phyloP scores from a whole-genome alignment of 1,284 basidiomycete genomes.

The Porodaedalea pini region DNA sequence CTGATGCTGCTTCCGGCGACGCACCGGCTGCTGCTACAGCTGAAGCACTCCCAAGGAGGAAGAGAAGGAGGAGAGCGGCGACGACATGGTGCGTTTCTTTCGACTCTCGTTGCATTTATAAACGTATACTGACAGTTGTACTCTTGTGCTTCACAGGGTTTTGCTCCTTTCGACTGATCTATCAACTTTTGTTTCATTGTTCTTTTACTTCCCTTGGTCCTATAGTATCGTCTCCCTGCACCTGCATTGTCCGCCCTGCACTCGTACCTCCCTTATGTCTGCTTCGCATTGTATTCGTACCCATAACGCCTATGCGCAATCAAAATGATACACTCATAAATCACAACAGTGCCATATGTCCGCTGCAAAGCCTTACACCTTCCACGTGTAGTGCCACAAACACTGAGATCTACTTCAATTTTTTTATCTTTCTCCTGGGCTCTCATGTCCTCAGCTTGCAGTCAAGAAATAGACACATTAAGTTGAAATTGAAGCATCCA shows the following conservation, averaged over 20 bases:
- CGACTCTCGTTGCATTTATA: not conserved
- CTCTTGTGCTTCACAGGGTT: slow-evolving; percentile 62
- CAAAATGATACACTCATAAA: not conserved
- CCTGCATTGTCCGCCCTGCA: not conserved
- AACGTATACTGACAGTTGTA: slow-evolving; percentile 20
- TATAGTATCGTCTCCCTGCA: slow-evolving; percentile 1
- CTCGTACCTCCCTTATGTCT: not conserved
- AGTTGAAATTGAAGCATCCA: no score
- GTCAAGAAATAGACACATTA: no score
- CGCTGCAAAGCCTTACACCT: no score
- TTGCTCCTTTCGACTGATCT: slow-evolving; percentile 74
- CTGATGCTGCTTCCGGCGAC: slow-evolving; percentile 54
- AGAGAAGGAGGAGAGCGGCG: slow-evolving; percentile 82
- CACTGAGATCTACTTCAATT: no score
- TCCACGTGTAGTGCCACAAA: no score
- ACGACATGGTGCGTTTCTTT: slow-evolving; percentile 76
- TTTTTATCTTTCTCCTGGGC: no score
- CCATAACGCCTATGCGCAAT: not conserved
- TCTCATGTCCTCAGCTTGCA: no score
- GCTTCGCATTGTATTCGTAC: not conserved
- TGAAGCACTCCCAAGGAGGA: slow-evolving; percentile 77
- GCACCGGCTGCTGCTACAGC: slow-evolving; percentile 58
- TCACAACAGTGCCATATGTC: not conserved
- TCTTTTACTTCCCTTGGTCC: no score
- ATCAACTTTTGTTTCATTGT: not conserved